Evolutionary conservation across 768 basidiomycete species (phyloP).

Genomic region (Boletus insuetus): DNA sequence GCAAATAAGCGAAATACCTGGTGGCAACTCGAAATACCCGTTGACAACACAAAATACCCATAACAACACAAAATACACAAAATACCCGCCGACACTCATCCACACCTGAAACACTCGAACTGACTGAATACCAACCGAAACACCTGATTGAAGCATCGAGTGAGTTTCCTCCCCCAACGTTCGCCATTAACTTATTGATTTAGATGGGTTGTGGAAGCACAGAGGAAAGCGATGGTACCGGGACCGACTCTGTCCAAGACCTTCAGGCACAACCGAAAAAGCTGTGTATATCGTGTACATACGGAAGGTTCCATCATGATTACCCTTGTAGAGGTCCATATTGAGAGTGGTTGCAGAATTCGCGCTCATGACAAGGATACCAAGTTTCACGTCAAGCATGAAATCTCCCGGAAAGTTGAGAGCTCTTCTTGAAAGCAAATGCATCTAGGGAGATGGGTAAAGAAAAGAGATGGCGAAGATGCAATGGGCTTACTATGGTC

Average conservation of each 20-base stretch:
- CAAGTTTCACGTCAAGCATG: slow-evolving; percentile 87
- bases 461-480: not conserved
- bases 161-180: no score
- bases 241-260: slow-evolving; percentile 25
- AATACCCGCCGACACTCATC: no score
- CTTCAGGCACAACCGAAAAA: not conserved
- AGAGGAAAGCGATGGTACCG: slow-evolving; percentile 60
- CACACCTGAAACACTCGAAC: no score
- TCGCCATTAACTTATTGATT: no score
- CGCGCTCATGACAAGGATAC: slow-evolving; percentile 84
- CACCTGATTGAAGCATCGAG: no score
- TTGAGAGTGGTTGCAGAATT: slow-evolving; percentile 51
- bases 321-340: slow-evolving; percentile 69
- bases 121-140: no score
- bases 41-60: no score
- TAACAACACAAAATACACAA: no score
- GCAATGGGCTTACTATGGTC: slow-evolving; percentile 58
- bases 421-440: slow-evolving; percentile 53
- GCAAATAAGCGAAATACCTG: no score
- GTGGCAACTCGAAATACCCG: no score
- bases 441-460: slow-evolving; percentile 40
- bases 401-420: slow-evolving; percentile 85
- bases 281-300: slow-evolving; percentile 17
- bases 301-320: slow-evolving; percentile 66
- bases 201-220: slow-evolving; percentile 78